Evolutionary conservation across 2,329 filamentous ascomycete species (phyloP), one percentile per base, ranked within the genome.

Genomic region (Colletotrichum tamarilloi): DNA sequence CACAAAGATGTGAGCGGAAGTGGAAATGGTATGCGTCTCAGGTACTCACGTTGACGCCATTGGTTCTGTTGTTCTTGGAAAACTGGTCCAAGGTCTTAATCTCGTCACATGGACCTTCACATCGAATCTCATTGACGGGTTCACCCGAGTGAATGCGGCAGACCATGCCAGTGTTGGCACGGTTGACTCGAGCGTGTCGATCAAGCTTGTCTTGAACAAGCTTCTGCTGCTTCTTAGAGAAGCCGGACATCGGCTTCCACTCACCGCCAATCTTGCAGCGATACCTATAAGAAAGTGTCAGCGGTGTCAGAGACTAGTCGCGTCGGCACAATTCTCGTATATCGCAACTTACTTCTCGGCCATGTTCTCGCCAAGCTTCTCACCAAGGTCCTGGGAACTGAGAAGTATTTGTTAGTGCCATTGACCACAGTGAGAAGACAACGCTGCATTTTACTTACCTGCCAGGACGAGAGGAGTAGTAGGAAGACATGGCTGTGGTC

Each of bases 251-350:
- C 0, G 77, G 65, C 60, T 81, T 82, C 81, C 79, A 84, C 67
- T 84, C 82, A n/a, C 78, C 77, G 4, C 83, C 83, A 22, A 79
- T 74, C 35, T 80, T 78, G 77, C 83, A 84, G 24, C 80, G 78
- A 63, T 78, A 82, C 42, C 81, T 83, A 55, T 12, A 22, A 26
- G 35, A 8, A 26, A 16, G 19, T 46, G 72, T 74, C 63, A 73
- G 63, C 49, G 14, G 16, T 8, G 14, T 19, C 19, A 53, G 30
- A 3, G n/a, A 19, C 2, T 19, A 32, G 11, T 24, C 5, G 28
- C n/a, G 8, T 22, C 3, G 5, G 19, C 8, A 14, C 22, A 2
- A 4, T 46, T 8, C 52, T 56, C 4, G 4, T 24, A 24, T 12
- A 2, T 14, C 7, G 22, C 14, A 14, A 62, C 62, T 72, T 28